These are phyloP conservation scores for Draba incana DNA, from an alignment of 345 rosid genomes.

Conservation along the genomic window DNA sequence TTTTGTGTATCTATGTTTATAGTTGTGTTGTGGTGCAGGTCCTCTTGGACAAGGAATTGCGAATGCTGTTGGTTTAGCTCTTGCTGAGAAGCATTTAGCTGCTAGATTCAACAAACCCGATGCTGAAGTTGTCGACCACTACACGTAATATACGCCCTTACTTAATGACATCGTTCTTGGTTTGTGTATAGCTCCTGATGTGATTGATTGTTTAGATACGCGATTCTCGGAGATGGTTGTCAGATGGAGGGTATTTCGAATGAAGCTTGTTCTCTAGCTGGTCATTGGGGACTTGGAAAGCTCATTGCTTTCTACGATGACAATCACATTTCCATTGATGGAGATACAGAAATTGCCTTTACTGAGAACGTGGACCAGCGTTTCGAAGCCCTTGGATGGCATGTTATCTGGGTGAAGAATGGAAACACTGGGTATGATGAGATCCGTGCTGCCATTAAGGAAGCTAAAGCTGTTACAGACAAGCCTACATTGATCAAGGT, in stretches of 20 bases:
- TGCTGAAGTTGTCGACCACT: conserved; percentile 78
- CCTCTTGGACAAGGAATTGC: conserved; percentile 96
- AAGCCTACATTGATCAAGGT: conserved; percentile 93
- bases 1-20: conserved; percentile 6
- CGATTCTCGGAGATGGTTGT: conserved; percentile 91
- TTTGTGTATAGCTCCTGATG: conserved; percentile 5
- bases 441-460: conserved; percentile 98
- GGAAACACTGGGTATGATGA: conserved; percentile 98
- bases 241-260: conserved; percentile 98
- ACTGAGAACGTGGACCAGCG: conserved; percentile 85
- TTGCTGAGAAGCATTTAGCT: conserved; percentile 91
- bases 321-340: conserved; percentile 98
- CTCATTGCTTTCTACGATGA: conserved; percentile 98
- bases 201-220: conserved; percentile 54
- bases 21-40: conserved; percentile 48
- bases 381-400: conserved; percentile 99
- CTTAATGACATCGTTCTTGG: conserved; percentile 8
- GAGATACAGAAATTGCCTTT: conserved; percentile 96
- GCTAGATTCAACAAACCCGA: conserved; percentile 90
- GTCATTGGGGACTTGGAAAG: conserved; percentile 99
- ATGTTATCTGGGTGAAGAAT: conserved; percentile 99
- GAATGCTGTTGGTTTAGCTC: conserved; percentile 95
- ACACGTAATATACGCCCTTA: conserved; percentile 58
- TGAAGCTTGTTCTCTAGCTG: conserved; percentile 94
- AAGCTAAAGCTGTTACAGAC: conserved; percentile 95